These are phyloP conservation scores for Polysphondylium violaceum DNA, from an alignment of 78 protist species.

Conservation along the genomic window DNA sequence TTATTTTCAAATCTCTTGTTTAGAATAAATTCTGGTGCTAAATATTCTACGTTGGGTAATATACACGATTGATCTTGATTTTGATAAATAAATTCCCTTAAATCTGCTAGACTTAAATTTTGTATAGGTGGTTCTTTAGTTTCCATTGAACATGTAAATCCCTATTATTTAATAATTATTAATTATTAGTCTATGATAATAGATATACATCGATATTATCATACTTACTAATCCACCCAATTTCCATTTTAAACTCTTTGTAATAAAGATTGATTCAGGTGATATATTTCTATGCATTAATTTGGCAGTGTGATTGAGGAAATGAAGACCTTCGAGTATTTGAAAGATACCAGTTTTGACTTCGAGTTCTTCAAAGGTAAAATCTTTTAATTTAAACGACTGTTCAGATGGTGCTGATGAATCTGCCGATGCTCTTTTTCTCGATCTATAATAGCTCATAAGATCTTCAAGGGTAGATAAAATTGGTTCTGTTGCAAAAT, in stretches of 20 bases:
- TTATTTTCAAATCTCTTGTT: conserved; percentile 28
- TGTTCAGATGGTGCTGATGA: conserved; percentile 20
- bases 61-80: background rate
- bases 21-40: conserved; percentile 56
- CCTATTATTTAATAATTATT: too few species aligned
- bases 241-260: conserved; percentile 51
- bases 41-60: conserved; percentile 34
- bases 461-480: conserved; percentile 42
- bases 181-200: too few species aligned
- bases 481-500: conserved; percentile 71
- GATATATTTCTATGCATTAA: conserved; percentile 57
- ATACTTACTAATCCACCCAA: conserved; percentile 69
- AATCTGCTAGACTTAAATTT: conserved; percentile 16
- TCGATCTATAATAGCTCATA: conserved; percentile 6
- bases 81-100: conserved; percentile 39
- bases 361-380: conserved; percentile 72
- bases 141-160: conserved; percentile 60
- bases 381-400: conserved; percentile 28
- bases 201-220: too few species aligned
- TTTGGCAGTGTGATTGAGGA: conserved; percentile 64
- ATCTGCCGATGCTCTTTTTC: conserved; percentile 22
- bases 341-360: conserved; percentile 61
- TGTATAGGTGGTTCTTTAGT: conserved; percentile 22
- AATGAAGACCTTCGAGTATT: conserved; percentile 49
- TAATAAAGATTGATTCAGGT: conserved; percentile 68